These are phyloP conservation scores for Trebouxia gelatinosa DNA, from an alignment of 163 green algal species.

Conservation along the genomic window DNA sequence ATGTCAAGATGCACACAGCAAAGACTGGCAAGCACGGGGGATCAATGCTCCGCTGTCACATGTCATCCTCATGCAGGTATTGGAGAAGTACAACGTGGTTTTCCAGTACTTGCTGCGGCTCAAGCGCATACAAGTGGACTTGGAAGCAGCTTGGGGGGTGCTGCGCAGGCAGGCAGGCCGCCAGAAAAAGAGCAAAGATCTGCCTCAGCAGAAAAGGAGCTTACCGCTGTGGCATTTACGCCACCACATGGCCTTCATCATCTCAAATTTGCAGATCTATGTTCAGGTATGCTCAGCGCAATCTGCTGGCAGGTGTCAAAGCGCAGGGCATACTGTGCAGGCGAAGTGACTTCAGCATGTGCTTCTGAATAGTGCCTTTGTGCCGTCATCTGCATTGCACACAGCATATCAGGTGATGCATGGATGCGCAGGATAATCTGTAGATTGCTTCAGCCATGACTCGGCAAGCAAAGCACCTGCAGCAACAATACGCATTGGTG, in stretches of 20 bases:
- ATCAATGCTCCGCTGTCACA: too few relatives aligned
- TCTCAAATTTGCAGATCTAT: conserved; percentile 85
- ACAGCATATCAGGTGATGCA: background rate
- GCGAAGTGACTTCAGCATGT: too few relatives aligned
- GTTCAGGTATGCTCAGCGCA: conserved; percentile 56
- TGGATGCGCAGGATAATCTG: background rate
- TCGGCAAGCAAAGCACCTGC: too few relatives aligned
- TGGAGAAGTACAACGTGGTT: conserved; percentile 72
- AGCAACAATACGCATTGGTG: too few relatives aligned
- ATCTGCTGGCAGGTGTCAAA: background rate
- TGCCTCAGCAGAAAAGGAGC: conserved; percentile 5
- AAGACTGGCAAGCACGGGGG: too few relatives aligned
- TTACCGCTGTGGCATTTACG: conserved; percentile 64
- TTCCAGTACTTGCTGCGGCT: conserved; percentile 83
- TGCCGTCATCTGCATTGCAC: background rate
- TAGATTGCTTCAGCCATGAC: too few relatives aligned
- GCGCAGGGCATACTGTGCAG: background rate
- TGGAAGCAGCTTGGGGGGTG: conserved; percentile 73
- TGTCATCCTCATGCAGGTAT: too few relatives aligned
- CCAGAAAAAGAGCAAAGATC: too few relatives aligned
- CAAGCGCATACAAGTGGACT: conserved; percentile 62
- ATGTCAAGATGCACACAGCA: too few relatives aligned
- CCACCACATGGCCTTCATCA: conserved; percentile 79
- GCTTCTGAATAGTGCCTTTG: too few relatives aligned
- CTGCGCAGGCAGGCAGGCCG: conserved; percentile 35